Percentiles rank a stretch among this genome's conserved stretches.
phyloP scores from a whole-genome alignment of 2,329 filamentous ascomycete species.

The Fusarium continuum region DNA sequence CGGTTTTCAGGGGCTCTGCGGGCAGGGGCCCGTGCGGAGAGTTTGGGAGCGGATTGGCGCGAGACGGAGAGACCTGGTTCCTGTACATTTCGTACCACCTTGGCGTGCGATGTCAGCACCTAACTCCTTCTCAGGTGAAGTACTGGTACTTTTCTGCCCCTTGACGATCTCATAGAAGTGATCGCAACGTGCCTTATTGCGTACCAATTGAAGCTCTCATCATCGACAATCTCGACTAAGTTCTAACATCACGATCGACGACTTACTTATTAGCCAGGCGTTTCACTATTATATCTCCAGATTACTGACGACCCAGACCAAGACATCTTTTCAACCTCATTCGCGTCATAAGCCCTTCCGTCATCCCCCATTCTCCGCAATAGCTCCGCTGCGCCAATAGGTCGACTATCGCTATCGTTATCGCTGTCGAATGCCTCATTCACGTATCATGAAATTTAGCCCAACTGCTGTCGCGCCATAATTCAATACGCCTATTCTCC shows the following conservation, averaged over 20 bases:
- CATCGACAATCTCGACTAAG: slow-evolving; percentile 33
- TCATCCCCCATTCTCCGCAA: neutral
- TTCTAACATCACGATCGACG: slow-evolving; percentile 43
- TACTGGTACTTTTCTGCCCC: slow-evolving; percentile 17
- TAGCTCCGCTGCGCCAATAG: slow-evolving; percentile 22
- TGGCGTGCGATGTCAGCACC: neutral
- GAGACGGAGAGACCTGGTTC: slow-evolving; percentile 1
- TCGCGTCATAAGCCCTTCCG: slow-evolving; percentile 13
- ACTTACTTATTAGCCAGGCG: slow-evolving; percentile 33
- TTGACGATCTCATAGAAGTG: slow-evolving; percentile 30
- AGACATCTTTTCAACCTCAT: slow-evolving; percentile 12
- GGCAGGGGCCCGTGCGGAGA: slow-evolving; percentile 28
- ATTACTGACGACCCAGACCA: slow-evolving; percentile 10
- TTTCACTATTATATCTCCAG: slow-evolving; percentile 9
- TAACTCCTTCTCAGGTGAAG: neutral
- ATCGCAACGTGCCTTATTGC: slow-evolving; percentile 34
- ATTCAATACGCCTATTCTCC: slow-evolving; percentile 12
- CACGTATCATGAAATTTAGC: slow-evolving; percentile 33
- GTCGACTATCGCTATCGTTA: slow-evolving; percentile 33
- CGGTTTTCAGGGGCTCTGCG: slow-evolving; percentile 29
- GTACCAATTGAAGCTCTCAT: slow-evolving; percentile 36
- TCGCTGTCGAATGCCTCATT: slow-evolving; percentile 38
- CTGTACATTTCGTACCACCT: slow-evolving; percentile 1
- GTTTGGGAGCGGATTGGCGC: slow-evolving; percentile 28
- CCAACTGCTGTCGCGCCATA: slow-evolving; percentile 22